These are phyloP conservation scores for Rhizopogon rudus DNA, from an alignment of 768 basidiomycete species.

Conservation along the genomic window DNA sequence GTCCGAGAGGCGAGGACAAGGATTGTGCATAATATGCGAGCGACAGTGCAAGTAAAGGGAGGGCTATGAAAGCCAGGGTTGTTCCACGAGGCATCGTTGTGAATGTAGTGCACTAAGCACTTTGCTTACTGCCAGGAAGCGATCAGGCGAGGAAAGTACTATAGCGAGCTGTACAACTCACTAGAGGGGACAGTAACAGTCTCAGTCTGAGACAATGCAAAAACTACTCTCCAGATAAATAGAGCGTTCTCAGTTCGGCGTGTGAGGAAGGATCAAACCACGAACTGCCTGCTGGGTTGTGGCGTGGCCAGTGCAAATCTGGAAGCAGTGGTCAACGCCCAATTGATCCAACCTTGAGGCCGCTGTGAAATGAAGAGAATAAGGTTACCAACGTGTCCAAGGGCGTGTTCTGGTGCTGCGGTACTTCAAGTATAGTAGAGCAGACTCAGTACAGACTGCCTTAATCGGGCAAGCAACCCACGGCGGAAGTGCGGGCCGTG, in stretches of 20 bases:
- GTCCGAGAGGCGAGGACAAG: constrained; percentile 25
- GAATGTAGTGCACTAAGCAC: background rate
- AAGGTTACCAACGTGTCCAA: background rate
- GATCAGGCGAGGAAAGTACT: background rate
- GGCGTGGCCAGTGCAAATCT: background rate
- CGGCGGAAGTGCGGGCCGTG: no score
- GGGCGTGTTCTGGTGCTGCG: background rate
- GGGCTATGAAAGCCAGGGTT: constrained; percentile 12
- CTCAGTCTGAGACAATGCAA: background rate
- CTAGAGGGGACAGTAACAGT: background rate
- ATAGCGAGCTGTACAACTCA: background rate
- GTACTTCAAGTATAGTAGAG: background rate
- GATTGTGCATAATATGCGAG: constrained; percentile 26
- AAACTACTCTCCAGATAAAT: background rate
- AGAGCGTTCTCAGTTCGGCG: background rate
- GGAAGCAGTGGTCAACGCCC: background rate
- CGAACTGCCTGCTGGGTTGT: background rate
- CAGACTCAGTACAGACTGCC: no score
- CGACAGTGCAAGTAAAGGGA: constrained; percentile 24
- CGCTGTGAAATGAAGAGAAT: background rate
- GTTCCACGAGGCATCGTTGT: constrained; percentile 19
- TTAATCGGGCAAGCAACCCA: no score
- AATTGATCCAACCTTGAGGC: background rate
- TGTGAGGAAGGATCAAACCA: background rate
- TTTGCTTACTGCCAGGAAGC: background rate